These are phyloP conservation scores for Geotrichum klebahnii DNA, from an alignment of 1,139 yeast genomes.

Conservation along the genomic window DNA sequence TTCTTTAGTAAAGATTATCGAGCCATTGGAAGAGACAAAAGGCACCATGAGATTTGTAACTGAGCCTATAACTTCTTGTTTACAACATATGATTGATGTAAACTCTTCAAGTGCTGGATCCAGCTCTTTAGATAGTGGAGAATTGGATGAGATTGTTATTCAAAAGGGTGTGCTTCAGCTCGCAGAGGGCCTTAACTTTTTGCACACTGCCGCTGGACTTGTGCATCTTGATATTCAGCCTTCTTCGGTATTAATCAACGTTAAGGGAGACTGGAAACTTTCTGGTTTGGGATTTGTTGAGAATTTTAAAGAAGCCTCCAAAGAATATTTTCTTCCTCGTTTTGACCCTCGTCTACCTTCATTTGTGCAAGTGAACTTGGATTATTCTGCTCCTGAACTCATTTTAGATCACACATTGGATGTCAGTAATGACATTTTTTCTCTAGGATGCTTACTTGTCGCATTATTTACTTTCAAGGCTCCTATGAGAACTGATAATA, in stretches of 20 bases:
- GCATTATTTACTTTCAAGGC: conserved; percentile 51
- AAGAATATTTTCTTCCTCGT: conserved; percentile 56
- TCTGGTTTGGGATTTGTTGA: conserved; percentile 66
- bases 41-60: conserved; percentile 77
- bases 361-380: conserved; percentile 65
- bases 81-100: conserved; percentile 45
- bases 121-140: conserved; percentile 31
- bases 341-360: conserved; percentile 70
- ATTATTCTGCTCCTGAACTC: conserved; percentile 74
- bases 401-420: conserved; percentile 57
- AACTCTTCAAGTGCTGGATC: conserved; percentile 27
- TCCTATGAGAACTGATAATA: conserved; percentile 38
- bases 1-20: conserved; percentile 71
- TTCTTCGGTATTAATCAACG: conserved; percentile 66
- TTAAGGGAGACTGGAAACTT: conserved; percentile 91
- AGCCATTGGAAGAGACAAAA: conserved; percentile 84
- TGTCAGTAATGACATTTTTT: conserved; percentile 74
- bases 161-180: conserved; percentile 82
- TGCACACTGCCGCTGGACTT: conserved; percentile 70
- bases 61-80: conserved; percentile 63
- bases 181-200: conserved; percentile 71
- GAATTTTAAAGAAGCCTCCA: conserved; percentile 36
- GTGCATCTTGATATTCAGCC: conserved; percentile 83
- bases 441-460: conserved; percentile 70
- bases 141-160: conserved; percentile 62